phyloP scores from a whole-genome alignment of 768 basidiomycete genomes.

The Mycena polygramma region DNA sequence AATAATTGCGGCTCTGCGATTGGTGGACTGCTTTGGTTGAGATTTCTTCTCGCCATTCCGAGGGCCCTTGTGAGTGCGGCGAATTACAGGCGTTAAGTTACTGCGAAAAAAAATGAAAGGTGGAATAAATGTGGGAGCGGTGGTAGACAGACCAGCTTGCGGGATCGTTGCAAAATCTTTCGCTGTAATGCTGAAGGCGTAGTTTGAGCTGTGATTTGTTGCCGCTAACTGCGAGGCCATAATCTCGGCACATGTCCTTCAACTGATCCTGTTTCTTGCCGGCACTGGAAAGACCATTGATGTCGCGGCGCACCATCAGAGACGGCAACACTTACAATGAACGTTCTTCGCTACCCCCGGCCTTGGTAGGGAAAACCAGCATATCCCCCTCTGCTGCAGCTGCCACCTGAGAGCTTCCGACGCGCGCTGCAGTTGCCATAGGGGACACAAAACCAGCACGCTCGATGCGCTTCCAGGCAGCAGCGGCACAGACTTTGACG shows the following conservation, averaged over 20 bases:
- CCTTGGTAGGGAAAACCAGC: constrained; percentile 11
- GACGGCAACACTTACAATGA: background rate
- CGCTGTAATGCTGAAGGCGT: constrained; percentile 17
- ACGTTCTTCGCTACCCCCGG: constrained; percentile 4
- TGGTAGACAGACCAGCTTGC: background rate
- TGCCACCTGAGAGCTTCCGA: constrained; percentile 10
- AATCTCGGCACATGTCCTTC: background rate
- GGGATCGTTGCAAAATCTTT: constrained; percentile 22
- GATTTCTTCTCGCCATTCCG: constrained; percentile 16
- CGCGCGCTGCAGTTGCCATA: background rate
- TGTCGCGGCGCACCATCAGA: background rate
- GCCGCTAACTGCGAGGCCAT: constrained; percentile 10
- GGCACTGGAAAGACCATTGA: background rate
- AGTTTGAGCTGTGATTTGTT: constrained; percentile 11
- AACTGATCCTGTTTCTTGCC: constrained; percentile 8
- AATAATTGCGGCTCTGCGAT: constrained; percentile 14
- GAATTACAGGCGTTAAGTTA: constrained; percentile 2
- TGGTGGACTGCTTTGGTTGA: constrained; percentile 9
- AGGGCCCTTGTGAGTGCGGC: constrained; percentile 28
- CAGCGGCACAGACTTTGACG: background rate
- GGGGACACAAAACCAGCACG: background rate
- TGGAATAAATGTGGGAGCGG: background rate
- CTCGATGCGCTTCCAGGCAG: background rate
- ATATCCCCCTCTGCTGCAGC: constrained; percentile 5
- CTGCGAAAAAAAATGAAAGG: constrained; percentile 4